A percentile compares a stretch with the other conserved stretches of the same genome.
Evolutionary conservation across 495 filamentous ascomycete species (phyloP).

Genomic region (Choiromyces venosus): DNA sequence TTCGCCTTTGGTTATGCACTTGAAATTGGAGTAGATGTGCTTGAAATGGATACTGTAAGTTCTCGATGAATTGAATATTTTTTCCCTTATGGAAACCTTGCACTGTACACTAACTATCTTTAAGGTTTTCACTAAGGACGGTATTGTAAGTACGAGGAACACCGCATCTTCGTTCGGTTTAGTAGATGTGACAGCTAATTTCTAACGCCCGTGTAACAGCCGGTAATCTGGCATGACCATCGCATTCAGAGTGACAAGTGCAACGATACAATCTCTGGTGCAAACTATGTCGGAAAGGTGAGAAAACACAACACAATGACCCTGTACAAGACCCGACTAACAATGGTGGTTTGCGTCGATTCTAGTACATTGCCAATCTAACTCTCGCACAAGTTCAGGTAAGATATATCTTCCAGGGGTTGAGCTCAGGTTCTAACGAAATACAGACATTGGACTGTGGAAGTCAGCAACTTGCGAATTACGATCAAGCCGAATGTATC

Average conservation of each 20-base stretch:
- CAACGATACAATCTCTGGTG: constrained; percentile 31
- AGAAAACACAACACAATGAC: not conserved
- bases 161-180: not conserved
- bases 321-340: not conserved
- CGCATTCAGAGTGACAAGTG: constrained; percentile 36
- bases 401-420: not conserved
- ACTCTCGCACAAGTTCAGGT: constrained; percentile 43
- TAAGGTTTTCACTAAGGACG: constrained; percentile 41
- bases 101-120: not conserved
- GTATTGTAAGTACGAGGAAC: constrained; percentile 27
- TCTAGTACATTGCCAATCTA: constrained; percentile 40
- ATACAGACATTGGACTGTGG: constrained; percentile 40
- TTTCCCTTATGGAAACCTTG: not conserved
- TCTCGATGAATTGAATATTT: not conserved
- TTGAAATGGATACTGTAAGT: constrained; percentile 41
- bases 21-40: constrained; percentile 37
- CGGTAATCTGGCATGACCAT: constrained; percentile 43
- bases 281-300: constrained; percentile 40
- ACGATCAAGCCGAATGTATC: constrained; percentile 32
- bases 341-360: not conserved
- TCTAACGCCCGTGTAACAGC: constrained; percentile 16
- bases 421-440: not conserved
- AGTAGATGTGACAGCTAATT: not conserved
- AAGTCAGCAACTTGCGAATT: constrained; percentile 25
- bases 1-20: constrained; percentile 41